These are phyloP conservation scores for Malus hybrid DNA, from an alignment of 331 rosid genomes.

Conservation along the genomic window DNA sequence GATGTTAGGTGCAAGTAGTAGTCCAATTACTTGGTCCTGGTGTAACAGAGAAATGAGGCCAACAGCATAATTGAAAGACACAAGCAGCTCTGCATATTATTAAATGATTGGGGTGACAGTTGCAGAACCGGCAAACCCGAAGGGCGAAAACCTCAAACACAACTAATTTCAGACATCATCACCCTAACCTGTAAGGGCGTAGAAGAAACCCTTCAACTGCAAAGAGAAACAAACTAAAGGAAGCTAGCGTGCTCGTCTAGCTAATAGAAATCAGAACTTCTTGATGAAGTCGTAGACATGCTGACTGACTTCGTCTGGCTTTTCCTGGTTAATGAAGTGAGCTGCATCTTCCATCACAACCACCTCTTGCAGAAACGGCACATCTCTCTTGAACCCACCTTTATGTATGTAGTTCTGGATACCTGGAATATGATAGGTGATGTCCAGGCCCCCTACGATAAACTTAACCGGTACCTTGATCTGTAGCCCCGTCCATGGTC, in stretches of 20 bases:
- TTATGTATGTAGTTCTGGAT: conserved; percentile 52
- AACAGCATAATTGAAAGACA: neutral
- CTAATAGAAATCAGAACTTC: conserved; percentile 38
- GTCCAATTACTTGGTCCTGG: too few relatives aligned
- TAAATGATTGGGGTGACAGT: neutral
- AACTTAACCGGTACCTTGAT: conserved; percentile 81
- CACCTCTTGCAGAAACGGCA: conserved; percentile 65
- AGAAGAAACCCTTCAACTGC: neutral
- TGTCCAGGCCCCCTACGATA: conserved; percentile 66
- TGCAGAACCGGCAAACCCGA: neutral
- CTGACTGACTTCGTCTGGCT: conserved; percentile 47
- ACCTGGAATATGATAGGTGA: conserved; percentile 55
- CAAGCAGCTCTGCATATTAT: neutral
- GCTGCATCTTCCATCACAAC: conserved; percentile 70
- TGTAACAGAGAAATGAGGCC: neutral
- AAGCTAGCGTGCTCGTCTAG: neutral
- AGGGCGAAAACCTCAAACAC: neutral
- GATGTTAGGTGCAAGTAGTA: too few relatives aligned
- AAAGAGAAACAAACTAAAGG: neutral
- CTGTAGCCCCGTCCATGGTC: conserved; percentile 63
- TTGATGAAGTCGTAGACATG: conserved; percentile 67
- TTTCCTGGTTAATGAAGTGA: conserved; percentile 69
- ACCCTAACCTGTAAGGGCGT: neutral
- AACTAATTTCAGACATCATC: neutral
- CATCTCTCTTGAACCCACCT: conserved; percentile 55